These are phyloP conservation scores for Parachaetomium inaequale DNA, from an alignment of 495 filamentous ascomycete genomes.

Conservation along the genomic window DNA sequence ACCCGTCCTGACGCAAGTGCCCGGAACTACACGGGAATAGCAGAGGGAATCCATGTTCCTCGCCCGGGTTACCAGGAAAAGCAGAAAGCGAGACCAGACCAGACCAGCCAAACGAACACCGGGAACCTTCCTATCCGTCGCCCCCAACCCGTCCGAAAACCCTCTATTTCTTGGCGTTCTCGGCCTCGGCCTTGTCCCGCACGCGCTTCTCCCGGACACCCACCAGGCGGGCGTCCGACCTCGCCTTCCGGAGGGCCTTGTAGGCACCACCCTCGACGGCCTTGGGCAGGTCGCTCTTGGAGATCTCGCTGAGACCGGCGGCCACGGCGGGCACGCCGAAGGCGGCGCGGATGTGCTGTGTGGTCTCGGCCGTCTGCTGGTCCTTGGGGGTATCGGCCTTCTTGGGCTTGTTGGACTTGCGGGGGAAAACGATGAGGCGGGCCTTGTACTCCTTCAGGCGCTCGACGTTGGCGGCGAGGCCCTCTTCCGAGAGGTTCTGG, in stretches of 20 bases:
- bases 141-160: constrained; percentile 16
- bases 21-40: constrained; percentile 32
- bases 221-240: constrained; percentile 74
- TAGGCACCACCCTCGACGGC: constrained; percentile 75
- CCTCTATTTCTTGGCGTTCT: constrained; percentile 83
- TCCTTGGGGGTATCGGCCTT: constrained; percentile 86
- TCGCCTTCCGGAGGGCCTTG: constrained; percentile 76
- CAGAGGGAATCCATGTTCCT: constrained; percentile 25
- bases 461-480: constrained; percentile 86
- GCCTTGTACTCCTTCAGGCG: constrained; percentile 94
- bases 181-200: constrained; percentile 86
- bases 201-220: constrained; percentile 91
- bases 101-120: constrained; percentile 44
- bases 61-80: constrained; percentile 38
- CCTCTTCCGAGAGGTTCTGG: constrained; percentile 92
- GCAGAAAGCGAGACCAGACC: constrained; percentile 41
- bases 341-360: constrained; percentile 47
- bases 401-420: constrained; percentile 88
- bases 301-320: constrained; percentile 68
- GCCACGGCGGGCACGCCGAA: constrained; percentile 69
- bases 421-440: constrained; percentile 95
- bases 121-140: constrained; percentile 32
- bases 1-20: constrained; percentile 29
- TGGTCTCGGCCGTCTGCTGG: constrained; percentile 69
- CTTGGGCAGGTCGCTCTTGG: constrained; percentile 73